Base-by-base conservation (phyloP, 257 asterid species). In the Thymus quinquecostatus region DNA sequence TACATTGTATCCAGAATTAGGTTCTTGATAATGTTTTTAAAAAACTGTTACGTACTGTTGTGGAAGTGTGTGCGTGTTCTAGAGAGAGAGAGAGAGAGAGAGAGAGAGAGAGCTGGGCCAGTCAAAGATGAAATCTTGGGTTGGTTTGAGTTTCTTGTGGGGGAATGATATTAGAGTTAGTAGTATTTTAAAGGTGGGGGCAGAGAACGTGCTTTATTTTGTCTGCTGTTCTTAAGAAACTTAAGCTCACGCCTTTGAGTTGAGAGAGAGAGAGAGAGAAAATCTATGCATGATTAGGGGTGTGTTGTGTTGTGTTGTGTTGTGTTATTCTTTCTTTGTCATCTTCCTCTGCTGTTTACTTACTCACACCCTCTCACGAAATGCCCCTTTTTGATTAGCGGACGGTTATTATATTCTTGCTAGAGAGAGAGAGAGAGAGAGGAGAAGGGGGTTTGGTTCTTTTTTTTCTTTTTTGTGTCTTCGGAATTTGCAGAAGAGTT, bases 161-260 rank as follows among this genome's bases (percentile, higher is more conserved):
- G 82, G 68, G 79, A 62, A 75, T 75, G 79, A 75, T 66, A 3
- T 12, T 21, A 0, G 12, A 13, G 21, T 4, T 51, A 64, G 64
- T 72, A 66, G 50, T 75, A 56, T 62, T 63, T 76, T 75, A 77
- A 77, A 75, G n/a, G 63, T 57, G 62, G 70, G 72, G 81, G 50
- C 84, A 89, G 82, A 68, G 84, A 79, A 86, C 91, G 87, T 88
- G 95, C 85, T 82, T 70, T 66, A 64, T 77, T 21, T 80, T 87
- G 89, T 82, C 92, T 80, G 69, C 76, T 78, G 74, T 79, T 62
- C 76, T 66, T 75, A n/a, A 40, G 21, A 21, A 68, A 77, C 82
- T 61, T 21, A 44, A 38, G 79, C 69, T 70, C 90, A 80, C 85
- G 89, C 85, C 77, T 73, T 80, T 21, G 21, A 21, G 21, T 21